These are phyloP conservation scores for Sphagnum tenellum DNA, from an alignment of 225 moss, liverwort and hornwort genomes.

Conservation along the genomic window DNA sequence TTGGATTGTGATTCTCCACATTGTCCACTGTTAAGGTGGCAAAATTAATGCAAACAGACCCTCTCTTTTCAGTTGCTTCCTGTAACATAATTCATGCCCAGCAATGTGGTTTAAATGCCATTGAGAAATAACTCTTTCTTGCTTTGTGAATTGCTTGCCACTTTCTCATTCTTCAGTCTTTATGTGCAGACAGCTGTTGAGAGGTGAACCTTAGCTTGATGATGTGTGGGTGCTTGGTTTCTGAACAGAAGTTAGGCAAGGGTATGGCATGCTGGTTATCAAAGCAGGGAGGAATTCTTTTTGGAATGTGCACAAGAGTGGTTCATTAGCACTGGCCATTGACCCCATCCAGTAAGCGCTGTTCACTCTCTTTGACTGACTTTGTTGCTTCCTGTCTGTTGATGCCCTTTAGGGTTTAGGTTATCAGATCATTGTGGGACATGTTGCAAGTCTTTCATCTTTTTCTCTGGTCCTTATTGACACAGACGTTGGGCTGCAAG, in stretches of 20 bases:
- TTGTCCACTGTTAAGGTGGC: conserved; percentile 47
- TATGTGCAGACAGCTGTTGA: too few species aligned
- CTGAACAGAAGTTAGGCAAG: conserved; percentile 36
- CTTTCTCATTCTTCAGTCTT: too few species aligned
- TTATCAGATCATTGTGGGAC: too few species aligned
- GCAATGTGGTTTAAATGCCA: too few species aligned
- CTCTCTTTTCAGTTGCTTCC: too few species aligned
- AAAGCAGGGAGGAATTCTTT: conserved; percentile 53
- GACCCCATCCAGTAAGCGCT: conserved; percentile 60
- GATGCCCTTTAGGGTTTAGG: too few species aligned
- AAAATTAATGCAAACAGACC: too few species aligned
- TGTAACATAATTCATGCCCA: too few species aligned
- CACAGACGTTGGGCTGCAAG: too few species aligned
- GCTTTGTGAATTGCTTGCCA: too few species aligned
- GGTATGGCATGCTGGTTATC: conserved; percentile 45
- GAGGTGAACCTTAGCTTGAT: too few species aligned
- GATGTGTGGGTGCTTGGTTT: background rate
- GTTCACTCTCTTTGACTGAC: background rate
- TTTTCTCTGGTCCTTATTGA: background rate
- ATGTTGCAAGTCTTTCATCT: background rate
- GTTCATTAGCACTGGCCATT: conserved; percentile 79
- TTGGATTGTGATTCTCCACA: conserved; percentile 67
- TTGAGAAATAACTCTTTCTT: too few species aligned
- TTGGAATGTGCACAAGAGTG: conserved; percentile 63
- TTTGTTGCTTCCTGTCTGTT: background rate